Evolutionary conservation across 2,329 filamentous ascomycete species (phyloP).

Genomic region (Phyllosticta citriasiana): DNA sequence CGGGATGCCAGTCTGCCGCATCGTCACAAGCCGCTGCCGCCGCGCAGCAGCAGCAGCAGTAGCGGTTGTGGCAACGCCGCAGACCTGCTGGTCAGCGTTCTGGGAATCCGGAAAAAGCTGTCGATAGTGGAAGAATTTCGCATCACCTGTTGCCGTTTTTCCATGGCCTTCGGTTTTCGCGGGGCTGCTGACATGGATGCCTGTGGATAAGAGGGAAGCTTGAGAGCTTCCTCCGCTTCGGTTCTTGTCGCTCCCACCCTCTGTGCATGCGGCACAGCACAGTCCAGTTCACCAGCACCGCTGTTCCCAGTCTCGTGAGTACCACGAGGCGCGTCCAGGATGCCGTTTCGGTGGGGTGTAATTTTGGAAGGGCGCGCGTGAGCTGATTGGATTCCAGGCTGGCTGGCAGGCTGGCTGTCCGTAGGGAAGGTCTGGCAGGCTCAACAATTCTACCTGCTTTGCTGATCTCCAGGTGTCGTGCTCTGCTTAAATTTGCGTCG

Average conservation of each 20-base stretch:
- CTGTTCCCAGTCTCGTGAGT: background rate
- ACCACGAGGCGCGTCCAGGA: background rate
- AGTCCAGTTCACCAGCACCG: background rate
- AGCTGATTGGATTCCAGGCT: background rate
- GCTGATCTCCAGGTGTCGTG: background rate
- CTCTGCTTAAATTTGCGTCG: background rate
- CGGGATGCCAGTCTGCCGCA: background rate
- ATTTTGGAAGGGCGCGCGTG: background rate
- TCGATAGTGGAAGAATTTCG: too few species aligned
- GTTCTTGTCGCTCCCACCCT: background rate
- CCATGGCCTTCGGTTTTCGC: background rate
- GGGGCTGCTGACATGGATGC: background rate
- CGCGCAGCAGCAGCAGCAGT: too few species aligned
- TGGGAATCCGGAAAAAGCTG: too few species aligned
- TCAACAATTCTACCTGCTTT: background rate
- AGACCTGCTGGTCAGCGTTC: too few species aligned
- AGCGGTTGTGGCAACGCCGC: too few species aligned
- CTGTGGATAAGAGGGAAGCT: background rate
- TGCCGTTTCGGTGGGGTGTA: background rate
- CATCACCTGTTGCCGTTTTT: too few species aligned
- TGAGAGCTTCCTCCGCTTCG: background rate
- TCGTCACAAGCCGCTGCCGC: background rate
- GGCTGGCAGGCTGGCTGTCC: background rate
- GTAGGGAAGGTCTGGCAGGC: background rate
- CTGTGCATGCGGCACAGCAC: background rate